A percentile compares a stretch with the other conserved stretches of the same genome.
These are phyloP conservation scores for Tephrocybe sp. DNA, from an alignment of 768 basidiomycete species.

Conservation along the genomic window DNA sequence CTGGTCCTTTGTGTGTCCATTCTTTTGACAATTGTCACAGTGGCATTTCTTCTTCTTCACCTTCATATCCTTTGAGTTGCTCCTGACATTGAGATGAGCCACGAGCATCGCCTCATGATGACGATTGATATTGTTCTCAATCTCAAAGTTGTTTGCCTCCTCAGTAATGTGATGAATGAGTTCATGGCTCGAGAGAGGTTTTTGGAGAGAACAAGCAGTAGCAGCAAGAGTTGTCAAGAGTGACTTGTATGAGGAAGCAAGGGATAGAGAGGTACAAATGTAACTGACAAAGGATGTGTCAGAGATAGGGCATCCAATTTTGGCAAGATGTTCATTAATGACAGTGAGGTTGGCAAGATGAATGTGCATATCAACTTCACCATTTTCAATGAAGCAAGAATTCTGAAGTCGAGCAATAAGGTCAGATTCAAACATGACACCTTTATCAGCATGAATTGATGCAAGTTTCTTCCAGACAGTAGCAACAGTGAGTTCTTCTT, in stretches of 20 bases:
- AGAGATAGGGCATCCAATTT: slow-evolving; percentile 8
- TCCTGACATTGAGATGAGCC: too few relatives aligned
- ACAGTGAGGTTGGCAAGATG: not conserved
- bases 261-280: too few relatives aligned
- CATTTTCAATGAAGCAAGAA: not conserved
- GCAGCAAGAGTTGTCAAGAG: slow-evolving; percentile 15
- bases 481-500: too few relatives aligned
- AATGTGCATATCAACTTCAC: too few relatives aligned
- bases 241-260: slow-evolving; percentile 14
- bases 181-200: not conserved
- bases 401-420: not conserved
- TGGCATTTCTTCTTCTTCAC: too few relatives aligned
- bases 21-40: too few relatives aligned
- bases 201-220: slow-evolving; percentile 4
- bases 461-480: too few relatives aligned
- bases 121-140: slow-evolving; percentile 14
- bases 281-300: too few relatives aligned
- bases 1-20: too few relatives aligned
- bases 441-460: too few relatives aligned
- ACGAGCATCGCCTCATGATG: slow-evolving; percentile 17
- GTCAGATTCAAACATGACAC: not conserved
- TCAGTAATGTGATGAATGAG: slow-evolving; percentile 13
- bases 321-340: slow-evolving; percentile 14
- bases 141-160: slow-evolving; percentile 8
- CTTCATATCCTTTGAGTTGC: too few relatives aligned